phyloP scores from a whole-genome alignment of 768 basidiomycete species.

The Hygrophorus pudorinus region DNA sequence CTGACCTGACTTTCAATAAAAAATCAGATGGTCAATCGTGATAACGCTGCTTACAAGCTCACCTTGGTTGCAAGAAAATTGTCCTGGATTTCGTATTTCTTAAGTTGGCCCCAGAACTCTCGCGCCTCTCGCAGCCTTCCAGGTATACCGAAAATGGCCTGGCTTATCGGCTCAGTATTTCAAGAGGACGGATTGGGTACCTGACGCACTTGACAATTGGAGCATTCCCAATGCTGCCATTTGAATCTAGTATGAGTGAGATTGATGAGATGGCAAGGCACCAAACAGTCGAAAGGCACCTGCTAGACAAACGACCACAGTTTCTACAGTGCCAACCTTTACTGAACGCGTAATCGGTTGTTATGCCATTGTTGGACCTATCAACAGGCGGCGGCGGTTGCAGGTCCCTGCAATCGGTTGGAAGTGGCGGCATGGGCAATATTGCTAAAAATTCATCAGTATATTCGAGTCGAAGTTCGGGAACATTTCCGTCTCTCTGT shows the following conservation, averaged over 20 bases:
- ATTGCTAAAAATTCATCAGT: slow-evolving; percentile 35
- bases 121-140: slow-evolving; percentile 20
- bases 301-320: slow-evolving; percentile 68
- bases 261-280: not conserved
- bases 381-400: slow-evolving; percentile 24
- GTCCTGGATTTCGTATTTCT: slow-evolving; percentile 21
- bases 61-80: slow-evolving; percentile 25
- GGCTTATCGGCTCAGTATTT: not conserved
- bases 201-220: slow-evolving; percentile 40
- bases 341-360: slow-evolving; percentile 45
- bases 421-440: slow-evolving; percentile 21
- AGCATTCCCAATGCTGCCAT: slow-evolving; percentile 71
- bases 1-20: too few relatives aligned
- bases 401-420: slow-evolving; percentile 27
- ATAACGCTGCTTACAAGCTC: slow-evolving; percentile 9
- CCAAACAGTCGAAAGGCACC: slow-evolving; percentile 29
- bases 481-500: slow-evolving; percentile 14
- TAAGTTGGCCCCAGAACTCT: slow-evolving; percentile 24
- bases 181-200: not conserved
- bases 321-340: slow-evolving; percentile 59
- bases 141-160: slow-evolving; percentile 17
- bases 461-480: slow-evolving; percentile 35
- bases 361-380: slow-evolving; percentile 22
- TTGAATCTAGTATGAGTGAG: slow-evolving; percentile 37
- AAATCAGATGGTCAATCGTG: too few relatives aligned